Evolutionary conservation across 768 basidiomycete species (phyloP).

Genomic region (Lyophyllum atratum): DNA sequence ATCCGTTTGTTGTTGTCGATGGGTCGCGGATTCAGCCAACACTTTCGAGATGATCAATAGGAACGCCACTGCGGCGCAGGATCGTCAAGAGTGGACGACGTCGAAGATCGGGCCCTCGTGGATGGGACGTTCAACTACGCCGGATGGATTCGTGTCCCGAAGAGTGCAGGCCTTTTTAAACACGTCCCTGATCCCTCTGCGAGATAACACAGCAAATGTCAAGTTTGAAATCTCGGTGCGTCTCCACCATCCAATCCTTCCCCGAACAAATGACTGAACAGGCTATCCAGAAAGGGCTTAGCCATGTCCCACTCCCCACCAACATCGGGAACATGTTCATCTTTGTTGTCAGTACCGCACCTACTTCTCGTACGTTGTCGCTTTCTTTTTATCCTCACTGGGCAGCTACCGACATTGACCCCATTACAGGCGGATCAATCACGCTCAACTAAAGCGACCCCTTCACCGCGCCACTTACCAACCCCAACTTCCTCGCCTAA

Average conservation of each 20-base stretch:
- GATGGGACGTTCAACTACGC: conserved; percentile 16
- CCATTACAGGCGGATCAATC: conserved; percentile 11
- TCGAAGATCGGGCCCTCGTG: conserved; percentile 20
- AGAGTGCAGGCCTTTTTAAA: conserved; percentile 1
- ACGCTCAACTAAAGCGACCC: conserved; percentile 7
- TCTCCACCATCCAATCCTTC: not conserved
- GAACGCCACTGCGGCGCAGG: conserved; percentile 1
- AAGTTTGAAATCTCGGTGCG: conserved; percentile 23
- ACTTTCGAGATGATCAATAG: conserved; percentile 15
- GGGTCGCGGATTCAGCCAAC: conserved; percentile 17
- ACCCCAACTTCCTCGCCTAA: conserved; percentile 32
- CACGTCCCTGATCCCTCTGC: conserved; percentile 23
- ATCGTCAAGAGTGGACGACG: conserved; percentile 19
- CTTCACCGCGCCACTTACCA: conserved; percentile 12
- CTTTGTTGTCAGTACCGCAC: conserved; percentile 14
- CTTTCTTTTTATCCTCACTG: too few relatives aligned
- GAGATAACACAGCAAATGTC: conserved; percentile 24
- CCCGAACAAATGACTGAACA: not conserved
- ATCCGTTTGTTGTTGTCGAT: conserved; percentile 15
- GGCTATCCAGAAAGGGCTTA: conserved; percentile 9
- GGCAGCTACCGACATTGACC: not conserved
- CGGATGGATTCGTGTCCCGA: conserved; percentile 20
- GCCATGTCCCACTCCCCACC: conserved; percentile 10
- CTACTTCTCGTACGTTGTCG: conserved; percentile 23
- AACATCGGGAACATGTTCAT: conserved; percentile 18